phyloP scores from a whole-genome alignment of 352 stramenopile species.

The Albugo candida region DNA sequence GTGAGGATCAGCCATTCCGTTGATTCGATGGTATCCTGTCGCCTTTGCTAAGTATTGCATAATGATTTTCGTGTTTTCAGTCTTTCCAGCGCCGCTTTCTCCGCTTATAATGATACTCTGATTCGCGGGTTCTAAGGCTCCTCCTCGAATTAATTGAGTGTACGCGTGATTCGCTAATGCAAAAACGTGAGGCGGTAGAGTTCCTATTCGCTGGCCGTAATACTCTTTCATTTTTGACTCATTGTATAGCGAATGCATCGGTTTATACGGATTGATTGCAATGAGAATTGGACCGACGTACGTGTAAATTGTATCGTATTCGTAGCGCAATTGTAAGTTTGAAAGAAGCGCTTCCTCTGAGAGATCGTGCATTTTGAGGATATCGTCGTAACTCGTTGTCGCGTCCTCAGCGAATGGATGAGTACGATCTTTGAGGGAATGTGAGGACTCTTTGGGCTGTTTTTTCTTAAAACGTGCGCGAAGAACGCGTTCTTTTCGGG shows the following conservation, averaged over 20 bases:
- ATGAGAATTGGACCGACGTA: constrained; percentile 83
- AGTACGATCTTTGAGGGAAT: too few relatives aligned
- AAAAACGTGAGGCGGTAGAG: constrained; percentile 80
- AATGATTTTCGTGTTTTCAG: constrained; percentile 84
- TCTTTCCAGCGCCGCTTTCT: constrained; percentile 80
- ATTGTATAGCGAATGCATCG: constrained; percentile 39
- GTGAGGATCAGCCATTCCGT: constrained; percentile 21
- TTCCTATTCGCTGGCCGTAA: constrained; percentile 64
- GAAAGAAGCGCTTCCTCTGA: constrained; percentile 79
- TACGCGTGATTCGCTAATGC: constrained; percentile 78
- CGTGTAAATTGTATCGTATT: constrained; percentile 87
- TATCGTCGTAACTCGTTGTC: constrained; percentile 41
- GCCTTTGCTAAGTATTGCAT: constrained; percentile 76
- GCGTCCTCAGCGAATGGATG: too few relatives aligned
- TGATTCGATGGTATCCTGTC: constrained; percentile 45
- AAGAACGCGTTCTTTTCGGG: constrained; percentile 67
- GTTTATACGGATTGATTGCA: constrained; percentile 84
- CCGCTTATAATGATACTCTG: constrained; percentile 88
- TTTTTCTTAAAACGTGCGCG: constrained; percentile 80
- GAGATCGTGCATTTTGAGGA: constrained; percentile 78
- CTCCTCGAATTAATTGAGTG: constrained; percentile 71
- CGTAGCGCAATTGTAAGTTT: constrained; percentile 79
- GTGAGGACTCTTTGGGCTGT: constrained; percentile 24
- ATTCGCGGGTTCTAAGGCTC: constrained; percentile 59
- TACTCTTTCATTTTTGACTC: constrained; percentile 76